Evolutionary conservation across 495 filamentous ascomycete species (phyloP).

Genomic region (Penicillium atrosanguineum): DNA sequence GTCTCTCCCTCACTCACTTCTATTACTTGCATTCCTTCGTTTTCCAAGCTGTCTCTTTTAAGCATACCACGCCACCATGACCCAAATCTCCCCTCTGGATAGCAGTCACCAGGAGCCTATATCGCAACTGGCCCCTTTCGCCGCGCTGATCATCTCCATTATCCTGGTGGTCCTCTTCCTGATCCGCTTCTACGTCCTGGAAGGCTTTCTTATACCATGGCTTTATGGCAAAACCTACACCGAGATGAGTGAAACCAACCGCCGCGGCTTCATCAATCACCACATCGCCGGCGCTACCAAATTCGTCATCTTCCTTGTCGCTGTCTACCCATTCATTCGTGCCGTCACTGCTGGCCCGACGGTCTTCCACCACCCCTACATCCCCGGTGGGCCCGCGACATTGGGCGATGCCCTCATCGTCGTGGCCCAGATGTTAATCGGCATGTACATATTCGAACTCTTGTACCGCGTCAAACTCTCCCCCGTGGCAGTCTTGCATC

Average conservation of each 20-base stretch:
- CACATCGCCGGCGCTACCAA: conserved; percentile 49
- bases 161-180: conserved; percentile 42
- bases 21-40: too few relatives aligned
- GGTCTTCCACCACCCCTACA: conserved; percentile 33
- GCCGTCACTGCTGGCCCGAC: conserved; percentile 32
- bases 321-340: conserved; percentile 45
- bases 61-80: not conserved
- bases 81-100: not conserved
- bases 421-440: conserved; percentile 43
- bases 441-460: conserved; percentile 50
- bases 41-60: too few relatives aligned
- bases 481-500: conserved; percentile 43
- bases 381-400: conserved; percentile 28
- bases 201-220: conserved; percentile 37
- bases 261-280: conserved; percentile 50
- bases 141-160: conserved; percentile 43
- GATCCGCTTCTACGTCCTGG: conserved; percentile 43
- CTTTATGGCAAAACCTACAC: conserved; percentile 39
- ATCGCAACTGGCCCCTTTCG: conserved; percentile 42
- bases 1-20: too few relatives aligned
- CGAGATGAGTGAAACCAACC: conserved; percentile 31
- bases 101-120: conserved; percentile 20
- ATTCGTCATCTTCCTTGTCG: conserved; percentile 38
- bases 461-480: conserved; percentile 44
- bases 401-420: conserved; percentile 45